Evolutionary conservation across 495 filamentous ascomycete genomes (phyloP).

Genomic region (Podospora tetraspora): DNA sequence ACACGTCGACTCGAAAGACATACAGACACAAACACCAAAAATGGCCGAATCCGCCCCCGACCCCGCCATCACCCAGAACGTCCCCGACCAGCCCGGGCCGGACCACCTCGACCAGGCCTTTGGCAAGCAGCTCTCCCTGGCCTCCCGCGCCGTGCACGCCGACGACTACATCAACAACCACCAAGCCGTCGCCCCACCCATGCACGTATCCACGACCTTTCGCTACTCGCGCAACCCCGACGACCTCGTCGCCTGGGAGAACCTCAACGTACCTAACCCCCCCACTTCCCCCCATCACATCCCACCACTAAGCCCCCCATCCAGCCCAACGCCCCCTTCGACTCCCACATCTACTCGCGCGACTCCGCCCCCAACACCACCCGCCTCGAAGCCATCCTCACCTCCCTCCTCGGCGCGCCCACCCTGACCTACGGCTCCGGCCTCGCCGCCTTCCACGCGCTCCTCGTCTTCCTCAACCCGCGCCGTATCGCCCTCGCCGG

Average conservation of each 20-base stretch:
- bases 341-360: constrained; percentile 74
- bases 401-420: constrained; percentile 62
- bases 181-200: constrained; percentile 73
- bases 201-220: constrained; percentile 86
- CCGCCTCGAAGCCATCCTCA: constrained; percentile 78
- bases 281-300: not conserved
- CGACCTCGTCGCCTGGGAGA: constrained; percentile 46
- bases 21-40: constrained; percentile 1
- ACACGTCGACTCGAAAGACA: not conserved
- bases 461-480: constrained; percentile 72
- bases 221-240: constrained; percentile 69
- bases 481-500: constrained; percentile 68
- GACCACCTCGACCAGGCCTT: constrained; percentile 27
- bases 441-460: constrained; percentile 78
- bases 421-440: constrained; percentile 76
- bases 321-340: constrained; percentile 37
- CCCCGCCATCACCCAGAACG: not conserved
- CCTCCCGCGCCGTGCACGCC: constrained; percentile 78
- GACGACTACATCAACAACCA: constrained; percentile 70
- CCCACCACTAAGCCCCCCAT: not conserved
- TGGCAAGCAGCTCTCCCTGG: constrained; percentile 39
- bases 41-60: constrained; percentile 4
- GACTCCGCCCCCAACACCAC: constrained; percentile 65
- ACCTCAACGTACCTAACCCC: constrained; percentile 37
- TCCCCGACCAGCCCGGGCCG: constrained; percentile 16